Percentiles rank a stretch among this genome's conserved stretches.
These are phyloP conservation scores for Aspergillus cristatus DNA, from an alignment of 495 filamentous ascomycete species.

Conservation along the genomic window DNA sequence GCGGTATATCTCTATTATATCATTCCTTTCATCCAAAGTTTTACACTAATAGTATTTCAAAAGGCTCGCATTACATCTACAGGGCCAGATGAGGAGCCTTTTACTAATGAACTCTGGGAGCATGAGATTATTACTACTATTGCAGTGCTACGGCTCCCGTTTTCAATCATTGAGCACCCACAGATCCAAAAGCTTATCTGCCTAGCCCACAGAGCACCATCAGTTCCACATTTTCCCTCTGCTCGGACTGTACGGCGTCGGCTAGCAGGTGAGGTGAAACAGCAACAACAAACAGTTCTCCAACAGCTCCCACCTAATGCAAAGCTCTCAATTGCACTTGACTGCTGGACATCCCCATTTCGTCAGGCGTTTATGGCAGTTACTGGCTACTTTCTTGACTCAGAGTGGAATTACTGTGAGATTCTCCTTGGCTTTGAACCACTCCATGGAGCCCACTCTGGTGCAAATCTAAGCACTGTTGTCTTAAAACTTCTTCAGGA, in stretches of 20 bases:
- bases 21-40: no score
- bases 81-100: no score
- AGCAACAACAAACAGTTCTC: conserved; percentile 1
- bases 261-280: neutral
- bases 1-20: no score
- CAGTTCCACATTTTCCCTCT: neutral
- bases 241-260: neutral
- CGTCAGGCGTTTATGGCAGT: conserved; percentile 12
- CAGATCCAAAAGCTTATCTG: neutral
- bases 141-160: no score
- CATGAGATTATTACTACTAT: no score
- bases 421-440: conserved; percentile 15
- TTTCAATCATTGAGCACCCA: no score
- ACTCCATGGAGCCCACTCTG: conserved; percentile 5
- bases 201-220: neutral
- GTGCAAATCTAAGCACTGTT: conserved; percentile 6
- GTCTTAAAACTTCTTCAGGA: conserved; percentile 8
- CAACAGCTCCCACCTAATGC: neutral
- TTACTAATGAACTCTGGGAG: no score
- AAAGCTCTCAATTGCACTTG: conserved; percentile 10
- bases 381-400: conserved; percentile 12
- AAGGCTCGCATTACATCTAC: no score
- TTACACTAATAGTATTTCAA: no score
- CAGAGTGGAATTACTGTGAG: conserved; percentile 13
- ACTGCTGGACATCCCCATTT: conserved; percentile 10